These are phyloP conservation scores for Paramecium biaurelia DNA, from an alignment of 73 alveolate species.

Conservation along the genomic window DNA sequence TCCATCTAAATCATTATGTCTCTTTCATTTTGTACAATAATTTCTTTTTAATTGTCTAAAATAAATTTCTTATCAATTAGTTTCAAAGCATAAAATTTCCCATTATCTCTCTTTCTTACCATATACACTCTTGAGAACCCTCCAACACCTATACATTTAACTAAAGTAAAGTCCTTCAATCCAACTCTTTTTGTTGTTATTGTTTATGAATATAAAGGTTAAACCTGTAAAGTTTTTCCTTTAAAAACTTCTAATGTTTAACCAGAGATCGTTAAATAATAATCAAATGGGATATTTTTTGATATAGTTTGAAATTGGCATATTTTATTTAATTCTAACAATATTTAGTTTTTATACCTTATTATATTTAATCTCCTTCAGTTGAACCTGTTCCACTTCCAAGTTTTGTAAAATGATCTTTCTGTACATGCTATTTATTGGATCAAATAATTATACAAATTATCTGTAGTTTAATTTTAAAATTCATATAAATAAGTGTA, in stretches of 20 bases:
- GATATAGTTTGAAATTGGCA: slow-evolving; percentile 30
- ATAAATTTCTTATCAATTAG: slow-evolving; percentile 74
- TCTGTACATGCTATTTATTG: slow-evolving; percentile 25
- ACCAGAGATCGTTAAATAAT: background rate
- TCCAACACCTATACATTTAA: slow-evolving; percentile 90
- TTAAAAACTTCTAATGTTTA: background rate
- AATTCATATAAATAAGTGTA: background rate
- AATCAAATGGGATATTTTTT: slow-evolving; percentile 46
- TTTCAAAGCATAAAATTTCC: slow-evolving; percentile 83
- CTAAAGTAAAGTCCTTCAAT: slow-evolving; percentile 49
- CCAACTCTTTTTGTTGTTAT: slow-evolving; percentile 35
- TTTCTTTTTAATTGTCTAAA: slow-evolving; percentile 67
- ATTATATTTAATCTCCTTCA: slow-evolving; percentile 19
- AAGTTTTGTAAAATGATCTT: background rate
- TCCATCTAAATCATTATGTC: slow-evolving; percentile 65
- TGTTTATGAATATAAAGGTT: background rate
- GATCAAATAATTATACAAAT: slow-evolving; percentile 1
- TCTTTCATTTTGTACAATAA: slow-evolving; percentile 71
- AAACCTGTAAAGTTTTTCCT: background rate
- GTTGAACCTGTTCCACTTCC: slow-evolving; percentile 17
- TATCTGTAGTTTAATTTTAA: background rate
- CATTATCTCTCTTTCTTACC: slow-evolving; percentile 86
- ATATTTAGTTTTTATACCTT: background rate
- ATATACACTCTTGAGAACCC: slow-evolving; percentile 81
- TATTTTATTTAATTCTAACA: slow-evolving; percentile 31